phyloP scores from a whole-genome alignment of 2,329 filamentous ascomycete species.

The Trichoderma atrobrunneum region DNA sequence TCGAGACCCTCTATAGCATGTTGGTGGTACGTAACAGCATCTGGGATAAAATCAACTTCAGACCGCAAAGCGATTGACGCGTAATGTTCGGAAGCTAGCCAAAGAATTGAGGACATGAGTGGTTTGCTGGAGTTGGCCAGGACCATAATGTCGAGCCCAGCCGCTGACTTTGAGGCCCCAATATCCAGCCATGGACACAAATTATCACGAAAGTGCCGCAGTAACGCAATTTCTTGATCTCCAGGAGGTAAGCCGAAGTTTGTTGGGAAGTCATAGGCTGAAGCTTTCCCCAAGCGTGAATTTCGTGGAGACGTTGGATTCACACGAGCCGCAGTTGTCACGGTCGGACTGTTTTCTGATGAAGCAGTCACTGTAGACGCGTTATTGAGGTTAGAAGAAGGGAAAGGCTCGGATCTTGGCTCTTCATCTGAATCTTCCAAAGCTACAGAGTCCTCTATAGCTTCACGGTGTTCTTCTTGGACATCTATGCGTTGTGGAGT shows the following conservation, averaged over 20 bases:
- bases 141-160: neutral
- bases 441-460: neutral
- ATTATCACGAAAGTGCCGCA: neutral
- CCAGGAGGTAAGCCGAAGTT: neutral
- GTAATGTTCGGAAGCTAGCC: neutral
- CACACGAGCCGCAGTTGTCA: neutral
- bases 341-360: neutral
- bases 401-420: neutral
- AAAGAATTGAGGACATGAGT: neutral
- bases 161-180: neutral
- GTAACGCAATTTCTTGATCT: neutral
- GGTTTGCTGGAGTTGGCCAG: neutral
- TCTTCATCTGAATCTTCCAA: neutral
- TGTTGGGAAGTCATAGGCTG: neutral
- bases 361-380: neutral
- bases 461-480: neutral
- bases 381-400: neutral
- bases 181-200: neutral
- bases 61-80: neutral
- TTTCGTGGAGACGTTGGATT: neutral
- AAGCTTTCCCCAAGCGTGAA: neutral
- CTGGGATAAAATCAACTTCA: neutral
- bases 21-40: neutral
- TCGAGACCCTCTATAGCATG: neutral
- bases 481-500: neutral